Conservation (phyloP, 306 rosid genomes). For the Dryas octopetala region DNA sequence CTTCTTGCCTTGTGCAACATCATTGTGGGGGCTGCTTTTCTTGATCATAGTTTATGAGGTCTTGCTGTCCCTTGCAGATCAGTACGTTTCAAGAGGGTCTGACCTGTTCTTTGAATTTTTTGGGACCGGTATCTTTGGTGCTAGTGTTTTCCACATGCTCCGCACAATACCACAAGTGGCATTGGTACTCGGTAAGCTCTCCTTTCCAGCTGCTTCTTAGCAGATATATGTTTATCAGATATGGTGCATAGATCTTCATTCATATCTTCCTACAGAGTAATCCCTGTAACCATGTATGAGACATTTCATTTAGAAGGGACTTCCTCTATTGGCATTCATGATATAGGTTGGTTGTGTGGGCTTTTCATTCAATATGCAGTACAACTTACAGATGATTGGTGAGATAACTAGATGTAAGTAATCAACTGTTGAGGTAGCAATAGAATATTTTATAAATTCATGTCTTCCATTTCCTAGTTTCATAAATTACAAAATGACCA, state of each 20-base stretch:
- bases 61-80: constrained; percentile 29
- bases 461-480: no score
- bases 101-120: constrained; percentile 33
- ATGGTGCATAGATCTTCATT: no score
- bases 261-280: no score
- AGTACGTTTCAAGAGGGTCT: constrained; percentile 26
- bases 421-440: no score
- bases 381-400: neutral
- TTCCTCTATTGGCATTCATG: no score
- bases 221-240: no score
- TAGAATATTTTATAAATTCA: no score
- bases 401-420: neutral
- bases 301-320: no score
- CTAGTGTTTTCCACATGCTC: constrained; percentile 36
- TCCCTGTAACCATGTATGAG: no score
- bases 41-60: constrained; percentile 36
- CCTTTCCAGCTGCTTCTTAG: neutral
- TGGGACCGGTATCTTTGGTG: constrained; percentile 41
- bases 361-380: neutral
- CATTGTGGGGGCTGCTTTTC: constrained; percentile 34
- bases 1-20: constrained; percentile 42
- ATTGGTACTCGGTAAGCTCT: constrained; percentile 31
- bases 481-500: no score
- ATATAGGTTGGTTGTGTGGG: no score
- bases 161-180: constrained; percentile 33